Conservation (phyloP, 306 rosid genomes). For the Astragalus glycyphyllos region DNA sequence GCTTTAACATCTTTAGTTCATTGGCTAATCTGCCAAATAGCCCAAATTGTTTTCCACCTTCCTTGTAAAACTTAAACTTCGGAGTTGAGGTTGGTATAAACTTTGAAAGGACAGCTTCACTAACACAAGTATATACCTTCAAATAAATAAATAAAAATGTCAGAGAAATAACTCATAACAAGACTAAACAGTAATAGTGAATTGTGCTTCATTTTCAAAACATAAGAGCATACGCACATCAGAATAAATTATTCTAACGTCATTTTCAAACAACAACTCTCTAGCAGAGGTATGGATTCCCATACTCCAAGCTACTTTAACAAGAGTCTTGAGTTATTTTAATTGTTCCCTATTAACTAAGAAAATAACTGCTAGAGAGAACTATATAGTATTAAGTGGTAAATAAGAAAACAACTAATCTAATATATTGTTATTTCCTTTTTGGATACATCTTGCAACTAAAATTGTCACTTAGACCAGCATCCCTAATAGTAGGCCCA, state of each 20-base stretch:
- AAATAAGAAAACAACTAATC: not conserved
- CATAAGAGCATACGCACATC: not conserved
- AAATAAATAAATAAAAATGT: conserved; percentile 26
- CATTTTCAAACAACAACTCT: conserved; percentile 25
- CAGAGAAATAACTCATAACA: conserved; percentile 11
- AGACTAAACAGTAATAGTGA: conserved; percentile 18
- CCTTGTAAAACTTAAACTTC: conserved; percentile 63
- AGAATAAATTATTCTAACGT: conserved; percentile 20
- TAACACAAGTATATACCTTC: conserved; percentile 82
- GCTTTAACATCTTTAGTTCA: conserved; percentile 46
- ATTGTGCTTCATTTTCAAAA: conserved; percentile 8
- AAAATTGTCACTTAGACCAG: conserved; percentile 2
- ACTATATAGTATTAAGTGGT: not conserved
- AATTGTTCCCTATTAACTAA: conserved; percentile 13
- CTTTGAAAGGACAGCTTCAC: conserved; percentile 70
- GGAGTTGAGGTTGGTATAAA: conserved; percentile 70
- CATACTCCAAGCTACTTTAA: conserved; percentile 22
- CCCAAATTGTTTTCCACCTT: conserved; percentile 41
- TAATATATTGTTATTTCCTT: not conserved
- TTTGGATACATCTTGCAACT: not conserved
- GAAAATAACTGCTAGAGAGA: conserved; percentile 11
- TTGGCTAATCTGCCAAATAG: conserved; percentile 42
- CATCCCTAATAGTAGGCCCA: not conserved
- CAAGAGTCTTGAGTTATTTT: not conserved
- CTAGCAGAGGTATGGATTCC: conserved; percentile 19